Percentiles rank a stretch among this genome's conserved stretches.
phyloP scores from a whole-genome alignment of 257 asterid species.

The Lithospermum erythrorhizon region DNA sequence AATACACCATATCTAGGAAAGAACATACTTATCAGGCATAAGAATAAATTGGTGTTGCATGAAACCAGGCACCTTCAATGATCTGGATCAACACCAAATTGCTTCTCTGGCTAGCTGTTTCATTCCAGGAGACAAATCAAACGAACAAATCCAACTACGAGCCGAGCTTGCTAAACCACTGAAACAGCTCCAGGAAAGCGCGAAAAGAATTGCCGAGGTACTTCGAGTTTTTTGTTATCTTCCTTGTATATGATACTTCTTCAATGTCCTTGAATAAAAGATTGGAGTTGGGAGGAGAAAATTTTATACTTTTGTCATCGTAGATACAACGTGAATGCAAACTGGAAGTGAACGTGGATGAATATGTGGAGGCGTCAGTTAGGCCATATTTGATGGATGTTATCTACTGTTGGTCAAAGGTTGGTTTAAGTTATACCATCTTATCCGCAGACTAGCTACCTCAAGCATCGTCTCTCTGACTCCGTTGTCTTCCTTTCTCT shows the following conservation, averaged over 20 bases:
- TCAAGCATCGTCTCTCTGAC: no score
- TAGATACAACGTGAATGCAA: conserved; percentile 99
- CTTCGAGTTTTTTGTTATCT: not conserved
- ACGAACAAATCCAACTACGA: conserved; percentile 69
- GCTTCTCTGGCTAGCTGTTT: conserved; percentile 96
- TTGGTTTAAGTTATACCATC: conserved; percentile 18
- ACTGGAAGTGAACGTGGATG: conserved; percentile 84
- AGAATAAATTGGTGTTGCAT: not conserved
- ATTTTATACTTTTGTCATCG: not conserved
- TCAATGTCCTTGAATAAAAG: not conserved
- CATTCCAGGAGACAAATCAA: conserved; percentile 77
- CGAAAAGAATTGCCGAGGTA: conserved; percentile 92
- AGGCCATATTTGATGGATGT: conserved; percentile 95
- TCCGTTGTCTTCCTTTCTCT: no score
- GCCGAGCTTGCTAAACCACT: conserved; percentile 86
- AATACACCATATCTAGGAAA: not conserved
- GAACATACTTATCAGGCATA: not conserved
- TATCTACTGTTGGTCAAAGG: conserved; percentile 97
- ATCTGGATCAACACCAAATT: conserved; percentile 88
- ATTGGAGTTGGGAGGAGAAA: not conserved
- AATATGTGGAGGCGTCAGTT: conserved; percentile 86
- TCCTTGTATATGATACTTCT: not conserved
- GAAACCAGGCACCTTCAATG: conserved; percentile 76
- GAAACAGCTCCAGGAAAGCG: conserved; percentile 95
- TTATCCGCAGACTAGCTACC: not conserved